Base-by-base conservation (phyloP, 2,329 filamentous ascomycete genomes). In the Pseudogymnoascus sp. region DNA sequence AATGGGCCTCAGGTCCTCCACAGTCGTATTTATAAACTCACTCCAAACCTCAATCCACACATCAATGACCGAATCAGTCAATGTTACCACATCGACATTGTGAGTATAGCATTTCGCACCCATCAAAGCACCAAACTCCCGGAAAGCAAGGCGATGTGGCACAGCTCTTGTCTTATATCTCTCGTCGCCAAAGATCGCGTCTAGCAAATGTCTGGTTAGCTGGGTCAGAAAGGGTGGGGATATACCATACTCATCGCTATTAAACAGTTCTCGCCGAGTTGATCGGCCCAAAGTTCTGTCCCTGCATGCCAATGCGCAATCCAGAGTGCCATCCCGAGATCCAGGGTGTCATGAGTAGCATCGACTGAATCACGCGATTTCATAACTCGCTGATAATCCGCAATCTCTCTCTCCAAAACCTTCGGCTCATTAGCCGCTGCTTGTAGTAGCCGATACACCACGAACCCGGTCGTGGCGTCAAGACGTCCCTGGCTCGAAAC, bases 311-410 rank as follows among this genome's bases (percentile, higher is more conserved):
- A 82, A 65, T 84, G 82, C 21, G 76, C 76, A 49, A 79, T 79
- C 83, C 83, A 86, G 25, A 86, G 68, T 1, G 81, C 80, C 83
- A 86, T 85, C 0, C 83, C 84, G 46, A 86, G 69, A 68, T 86
- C 83, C n/a, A 85, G 70, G 16, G 78, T 73, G 70, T 85, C 83
- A 3, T 69, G 71, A 28, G 80, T 82, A 2, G 78, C 74, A 43
- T 75, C 76, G 60, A 80, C 70, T 16, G 75, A 70, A 1, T 78
- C 78, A 60, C 78, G 78, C 0, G 75, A 70, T 23, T 71, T 69
- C 75, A 84, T 80, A 2, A 84, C 75, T 9, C 73, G 73, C 59
- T 75, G 72, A 66, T 85, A 85, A 59, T 84, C 80, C 0, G 68
- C 73, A n/a, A 84, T 83, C 67, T 85, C 82, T 7, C 77, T 71